These are phyloP conservation scores for Amanita exitialis DNA, from an alignment of 768 basidiomycete species.

Conservation along the genomic window DNA sequence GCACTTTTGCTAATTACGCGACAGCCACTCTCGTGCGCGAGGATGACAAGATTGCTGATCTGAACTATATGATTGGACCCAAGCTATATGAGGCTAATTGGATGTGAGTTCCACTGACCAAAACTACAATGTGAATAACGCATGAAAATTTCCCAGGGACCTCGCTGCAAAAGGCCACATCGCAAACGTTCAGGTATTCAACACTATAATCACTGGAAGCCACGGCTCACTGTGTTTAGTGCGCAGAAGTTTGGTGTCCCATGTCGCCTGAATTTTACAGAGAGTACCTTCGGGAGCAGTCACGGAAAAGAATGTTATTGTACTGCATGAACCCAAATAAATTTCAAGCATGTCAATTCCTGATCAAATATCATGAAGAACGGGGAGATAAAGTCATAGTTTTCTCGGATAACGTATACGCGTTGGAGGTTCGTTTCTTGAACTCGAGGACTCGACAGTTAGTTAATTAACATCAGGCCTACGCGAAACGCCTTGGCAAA, in stretches of 20 bases:
- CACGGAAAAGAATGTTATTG: slow-evolving; percentile 87
- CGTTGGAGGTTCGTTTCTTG: slow-evolving; percentile 66
- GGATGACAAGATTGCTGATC: slow-evolving; percentile 96
- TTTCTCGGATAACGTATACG: slow-evolving; percentile 97
- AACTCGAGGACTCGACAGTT: not conserved
- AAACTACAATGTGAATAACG: not conserved
- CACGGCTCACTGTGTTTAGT: slow-evolving; percentile 35
- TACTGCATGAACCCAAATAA: slow-evolving; percentile 99
- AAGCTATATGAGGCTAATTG: slow-evolving; percentile 99
- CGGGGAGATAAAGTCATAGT: slow-evolving; percentile 99
- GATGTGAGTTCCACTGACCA: slow-evolving; percentile 47
- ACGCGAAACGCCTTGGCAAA: slow-evolving; percentile 89
- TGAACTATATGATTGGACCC: slow-evolving; percentile 99
- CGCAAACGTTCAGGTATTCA: slow-evolving; percentile 91
- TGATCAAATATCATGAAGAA: slow-evolving; percentile 97
- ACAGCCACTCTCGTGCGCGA: slow-evolving; percentile 95
- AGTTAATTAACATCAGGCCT: slow-evolving; percentile 43
- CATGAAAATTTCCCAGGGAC: slow-evolving; percentile 38
- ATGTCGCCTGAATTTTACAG: slow-evolving; percentile 99
- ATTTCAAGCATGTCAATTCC: slow-evolving; percentile 97
- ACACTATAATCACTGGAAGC: not conserved
- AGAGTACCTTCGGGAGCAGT: slow-evolving; percentile 90
- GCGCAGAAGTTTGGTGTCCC: slow-evolving; percentile 99
- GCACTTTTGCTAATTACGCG: slow-evolving; percentile 3
- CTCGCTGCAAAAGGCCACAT: slow-evolving; percentile 98